A percentile compares a stretch with the other conserved stretches of the same genome.
Evolutionary conservation across 768 basidiomycete genomes (phyloP).

Genomic region (Tulasnella calospora): DNA sequence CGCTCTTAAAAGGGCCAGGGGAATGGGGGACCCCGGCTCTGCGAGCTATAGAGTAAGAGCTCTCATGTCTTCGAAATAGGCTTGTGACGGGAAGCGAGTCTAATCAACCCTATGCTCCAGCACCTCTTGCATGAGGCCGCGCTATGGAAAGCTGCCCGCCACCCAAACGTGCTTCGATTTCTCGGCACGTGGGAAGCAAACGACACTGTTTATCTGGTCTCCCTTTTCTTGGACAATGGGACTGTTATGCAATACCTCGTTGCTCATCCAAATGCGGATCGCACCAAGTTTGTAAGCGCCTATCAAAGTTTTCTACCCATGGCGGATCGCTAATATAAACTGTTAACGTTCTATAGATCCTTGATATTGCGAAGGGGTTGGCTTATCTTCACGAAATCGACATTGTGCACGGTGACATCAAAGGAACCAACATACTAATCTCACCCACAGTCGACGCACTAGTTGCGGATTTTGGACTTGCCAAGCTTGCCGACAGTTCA

Average conservation of each 20-base stretch:
- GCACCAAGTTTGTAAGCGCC: neutral
- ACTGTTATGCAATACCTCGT: neutral
- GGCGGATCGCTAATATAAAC: no score
- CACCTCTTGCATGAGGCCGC: neutral
- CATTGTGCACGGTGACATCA: neutral
- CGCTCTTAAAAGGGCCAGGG: neutral
- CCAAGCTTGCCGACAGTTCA: neutral
- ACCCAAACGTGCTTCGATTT: neutral
- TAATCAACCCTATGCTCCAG: neutral
- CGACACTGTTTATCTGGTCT: neutral
- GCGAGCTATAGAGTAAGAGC: neutral
- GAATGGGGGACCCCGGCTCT: neutral
- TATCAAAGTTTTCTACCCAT: no score
- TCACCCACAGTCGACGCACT: neutral
- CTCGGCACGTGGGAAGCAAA: neutral
- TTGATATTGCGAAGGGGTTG: neutral
- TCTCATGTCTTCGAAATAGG: neutral
- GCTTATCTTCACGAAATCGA: neutral
- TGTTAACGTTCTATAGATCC: neutral
- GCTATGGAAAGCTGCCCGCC: neutral
- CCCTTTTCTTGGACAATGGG: neutral
- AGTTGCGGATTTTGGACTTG: neutral
- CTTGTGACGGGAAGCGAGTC: neutral
- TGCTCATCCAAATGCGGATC: neutral
- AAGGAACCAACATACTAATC: neutral